Base-by-base conservation (phyloP, 164 flowering plant species). In the Protea cynaroides region DNA sequence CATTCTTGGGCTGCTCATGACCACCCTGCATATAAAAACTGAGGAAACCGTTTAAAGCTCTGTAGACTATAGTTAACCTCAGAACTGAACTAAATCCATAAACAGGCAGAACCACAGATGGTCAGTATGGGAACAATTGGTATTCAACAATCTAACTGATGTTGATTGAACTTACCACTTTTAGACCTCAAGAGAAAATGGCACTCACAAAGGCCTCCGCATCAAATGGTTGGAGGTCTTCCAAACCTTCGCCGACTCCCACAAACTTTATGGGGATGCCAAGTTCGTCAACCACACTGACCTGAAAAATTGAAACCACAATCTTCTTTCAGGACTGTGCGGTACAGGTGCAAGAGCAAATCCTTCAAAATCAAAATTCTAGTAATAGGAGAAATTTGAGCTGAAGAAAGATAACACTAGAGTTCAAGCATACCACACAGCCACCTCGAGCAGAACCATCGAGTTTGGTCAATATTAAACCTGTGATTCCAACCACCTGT, bases 381-480 rank as follows among this genome's bases (percentile, higher is more conserved):
- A 40, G 21, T 8, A 47, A 24, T 11, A 43, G 57, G 19, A 37
- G 37, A 24, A 52, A 3, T 52, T 22, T 10, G 55, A 46, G 7
- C 23, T 15, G 0, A 29, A 40, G 0, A 29, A 40, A 63, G 21
- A 23, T 40, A 40, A 12, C 46, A 12, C 8, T 12, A 8, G 46
- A 25, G 24, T 64, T 50, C 24, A 77, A 40, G 40, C 82, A 47
- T 84, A 93, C 98, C 97, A 90, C 97, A 72, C 98, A 90, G 66
- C 98, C 98, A 64, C 98, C 98, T 76, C 98, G 82, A 19, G 98
- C 97, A 72, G 98, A 82, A 46, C 97, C 97, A 72, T 93, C 98
- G 25, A 93, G 97, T 67, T 93, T 93, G 37, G 98, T 90, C 78
- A 93, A 80, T 59, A 93, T 83, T 59, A 93, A 78, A 58, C 97